A percentile compares a stretch with the other conserved stretches of the same genome.
phyloP scores from a whole-genome alignment of 1,284 basidiomycete genomes.

The Ustanciosporium gigantosporum region DNA sequence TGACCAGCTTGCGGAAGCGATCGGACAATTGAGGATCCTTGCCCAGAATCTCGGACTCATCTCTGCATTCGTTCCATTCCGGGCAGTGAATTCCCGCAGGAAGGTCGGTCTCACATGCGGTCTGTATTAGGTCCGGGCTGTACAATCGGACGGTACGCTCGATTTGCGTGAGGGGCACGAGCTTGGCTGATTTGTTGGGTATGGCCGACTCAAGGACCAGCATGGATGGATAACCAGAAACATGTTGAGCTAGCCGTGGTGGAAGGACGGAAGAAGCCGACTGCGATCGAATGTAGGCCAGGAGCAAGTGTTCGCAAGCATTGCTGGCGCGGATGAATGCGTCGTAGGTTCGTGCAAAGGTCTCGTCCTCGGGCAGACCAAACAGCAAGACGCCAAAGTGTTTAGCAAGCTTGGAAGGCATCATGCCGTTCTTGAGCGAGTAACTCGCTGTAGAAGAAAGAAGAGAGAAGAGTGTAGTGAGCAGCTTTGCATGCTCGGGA shows the following conservation, averaged over 20 bases:
- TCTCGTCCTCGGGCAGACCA: slow-evolving; percentile 58
- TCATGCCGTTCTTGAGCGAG: slow-evolving; percentile 59
- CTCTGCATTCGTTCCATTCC: slow-evolving; percentile 47
- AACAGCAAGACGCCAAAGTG: slow-evolving; percentile 55
- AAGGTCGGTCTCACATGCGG: slow-evolving; percentile 45
- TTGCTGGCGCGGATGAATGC: slow-evolving; percentile 53
- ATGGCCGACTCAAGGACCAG: slow-evolving; percentile 36
- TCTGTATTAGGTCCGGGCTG: slow-evolving; percentile 51
- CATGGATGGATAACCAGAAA: slow-evolving; percentile 52
- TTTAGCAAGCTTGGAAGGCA: slow-evolving; percentile 50
- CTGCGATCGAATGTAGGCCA: slow-evolving; percentile 54
- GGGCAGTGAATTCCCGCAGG: slow-evolving; percentile 9
- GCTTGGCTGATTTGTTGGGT: slow-evolving; percentile 29
- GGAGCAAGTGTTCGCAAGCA: slow-evolving; percentile 56
- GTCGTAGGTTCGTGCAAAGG: slow-evolving; percentile 55
- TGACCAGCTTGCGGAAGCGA: slow-evolving; percentile 55
- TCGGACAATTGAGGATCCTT: slow-evolving; percentile 53
- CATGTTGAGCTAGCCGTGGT: slow-evolving; percentile 44
- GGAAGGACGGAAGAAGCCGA: slow-evolving; percentile 38
- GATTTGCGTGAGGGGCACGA: slow-evolving; percentile 54
- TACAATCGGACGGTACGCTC: slow-evolving; percentile 54
- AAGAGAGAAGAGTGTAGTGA: slow-evolving; percentile 51
- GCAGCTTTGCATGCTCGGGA: slow-evolving; percentile 34
- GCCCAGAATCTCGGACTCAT: slow-evolving; percentile 20
- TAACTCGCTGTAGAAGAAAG: slow-evolving; percentile 55